phyloP scores from a whole-genome alignment of 495 filamentous ascomycete genomes.

The Daldinia grandis region DNA sequence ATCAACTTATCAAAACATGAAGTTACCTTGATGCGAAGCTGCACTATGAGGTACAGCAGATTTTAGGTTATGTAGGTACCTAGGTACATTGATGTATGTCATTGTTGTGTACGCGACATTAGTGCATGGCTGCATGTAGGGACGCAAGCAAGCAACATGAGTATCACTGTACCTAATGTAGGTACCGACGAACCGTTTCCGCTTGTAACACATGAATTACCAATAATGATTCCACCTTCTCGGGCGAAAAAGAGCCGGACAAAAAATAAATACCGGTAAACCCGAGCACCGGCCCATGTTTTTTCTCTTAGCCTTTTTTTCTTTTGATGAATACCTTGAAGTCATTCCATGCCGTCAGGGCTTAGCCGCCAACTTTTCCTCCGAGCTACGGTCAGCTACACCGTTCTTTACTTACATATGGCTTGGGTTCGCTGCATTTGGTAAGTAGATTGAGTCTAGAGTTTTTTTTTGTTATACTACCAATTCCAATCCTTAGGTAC shows the following conservation, averaged over 20 bases:
- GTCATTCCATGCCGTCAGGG: constrained; percentile 12
- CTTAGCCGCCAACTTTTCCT: constrained; percentile 37
- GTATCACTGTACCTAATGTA: not conserved
- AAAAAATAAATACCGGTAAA: constrained; percentile 44
- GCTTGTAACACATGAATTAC: not conserved
- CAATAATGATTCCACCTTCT: constrained; percentile 8
- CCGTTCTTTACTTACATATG: constrained; percentile 37
- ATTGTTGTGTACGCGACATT: not conserved
- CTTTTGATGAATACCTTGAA: constrained; percentile 8
- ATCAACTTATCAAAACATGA: not conserved
- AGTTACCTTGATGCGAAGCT: constrained; percentile 4
- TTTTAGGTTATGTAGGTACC: too few species aligned
- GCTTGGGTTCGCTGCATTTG: constrained; percentile 34
- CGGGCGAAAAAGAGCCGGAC: constrained; percentile 35
- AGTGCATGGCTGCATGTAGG: constrained; percentile 2
- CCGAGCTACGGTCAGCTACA: constrained; percentile 22
- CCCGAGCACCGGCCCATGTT: constrained; percentile 8
- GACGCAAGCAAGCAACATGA: too few species aligned
- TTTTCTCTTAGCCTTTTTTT: constrained; percentile 5
- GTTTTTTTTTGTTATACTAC: not conserved
- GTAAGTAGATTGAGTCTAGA: constrained; percentile 27
- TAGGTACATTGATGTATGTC: too few species aligned
- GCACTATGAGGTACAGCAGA: not conserved
- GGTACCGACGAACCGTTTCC: not conserved
- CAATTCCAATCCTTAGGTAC: constrained; percentile 19